Conservation (phyloP, 2,329 filamentous ascomycete species). For the Allantophomopsis lycopodina region DNA sequence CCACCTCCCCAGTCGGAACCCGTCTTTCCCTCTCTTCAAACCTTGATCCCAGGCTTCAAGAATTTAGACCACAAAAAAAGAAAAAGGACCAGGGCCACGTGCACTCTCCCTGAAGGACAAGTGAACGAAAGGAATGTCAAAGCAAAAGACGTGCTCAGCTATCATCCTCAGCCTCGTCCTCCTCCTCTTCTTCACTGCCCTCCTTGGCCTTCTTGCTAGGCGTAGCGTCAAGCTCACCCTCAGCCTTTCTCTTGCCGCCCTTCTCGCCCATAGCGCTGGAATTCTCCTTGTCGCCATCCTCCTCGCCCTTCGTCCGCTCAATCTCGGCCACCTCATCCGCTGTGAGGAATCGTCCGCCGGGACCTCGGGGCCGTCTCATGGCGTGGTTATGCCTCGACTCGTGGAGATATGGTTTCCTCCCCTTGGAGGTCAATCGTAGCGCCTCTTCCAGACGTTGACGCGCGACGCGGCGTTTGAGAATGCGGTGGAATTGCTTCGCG, state of each 20-base stretch:
- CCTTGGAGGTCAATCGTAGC: conserved; percentile 82
- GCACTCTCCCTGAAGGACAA: no score
- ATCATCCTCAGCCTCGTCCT: conserved; percentile 15
- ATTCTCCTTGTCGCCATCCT: conserved; percentile 23
- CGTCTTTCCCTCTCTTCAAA: no score
- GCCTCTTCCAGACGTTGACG: conserved; percentile 90
- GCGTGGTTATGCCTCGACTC: conserved; percentile 97
- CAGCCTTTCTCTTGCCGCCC: conserved; percentile 46
- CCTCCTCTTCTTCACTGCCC: conserved; percentile 26
- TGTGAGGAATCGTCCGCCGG: conserved; percentile 88
- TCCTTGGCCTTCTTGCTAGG: conserved; percentile 39
- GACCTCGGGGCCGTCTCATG: conserved; percentile 87
- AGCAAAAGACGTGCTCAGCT: conserved; percentile 1
- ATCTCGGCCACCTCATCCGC: conserved; percentile 90
- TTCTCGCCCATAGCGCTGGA: conserved; percentile 13
- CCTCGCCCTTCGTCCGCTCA: conserved; percentile 45
- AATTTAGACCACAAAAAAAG: no score
- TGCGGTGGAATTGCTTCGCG: conserved; percentile 96
- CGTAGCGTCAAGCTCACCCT: conserved; percentile 26
- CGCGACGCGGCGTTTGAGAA: conserved; percentile 85
- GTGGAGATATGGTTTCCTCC: conserved; percentile 91
- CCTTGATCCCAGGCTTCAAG: no score
- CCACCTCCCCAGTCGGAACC: no score
- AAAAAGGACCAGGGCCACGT: no score
- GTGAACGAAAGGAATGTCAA: not conserved